These are phyloP conservation scores for Globisporangium polare DNA, from an alignment of 352 stramenopile genomes.

Conservation along the genomic window DNA sequence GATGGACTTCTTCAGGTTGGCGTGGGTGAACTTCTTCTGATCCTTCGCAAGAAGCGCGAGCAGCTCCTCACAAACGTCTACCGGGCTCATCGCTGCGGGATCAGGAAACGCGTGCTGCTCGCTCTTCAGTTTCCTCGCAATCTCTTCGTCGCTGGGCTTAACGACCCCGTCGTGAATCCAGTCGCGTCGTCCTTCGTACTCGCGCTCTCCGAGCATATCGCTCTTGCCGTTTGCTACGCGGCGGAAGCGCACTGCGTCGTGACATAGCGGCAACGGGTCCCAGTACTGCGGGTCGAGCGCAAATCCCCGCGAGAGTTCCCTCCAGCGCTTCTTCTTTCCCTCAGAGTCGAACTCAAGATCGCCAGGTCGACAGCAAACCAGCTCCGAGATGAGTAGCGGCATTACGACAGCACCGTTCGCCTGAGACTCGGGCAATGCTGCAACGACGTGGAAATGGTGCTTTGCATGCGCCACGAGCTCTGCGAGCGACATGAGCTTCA, in stretches of 20 bases:
- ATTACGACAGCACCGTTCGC: constrained; percentile 39
- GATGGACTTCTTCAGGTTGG: constrained; percentile 39
- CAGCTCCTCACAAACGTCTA: constrained; percentile 29
- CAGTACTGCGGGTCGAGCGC: constrained; percentile 53
- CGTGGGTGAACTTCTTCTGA: constrained; percentile 26
- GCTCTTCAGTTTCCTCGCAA: constrained; percentile 9
- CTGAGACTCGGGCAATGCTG: constrained; percentile 13
- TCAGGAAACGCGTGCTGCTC: constrained; percentile 33
- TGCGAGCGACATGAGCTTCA: constrained; percentile 29
- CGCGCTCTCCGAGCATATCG: constrained; percentile 21
- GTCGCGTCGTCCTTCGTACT: constrained; percentile 48
- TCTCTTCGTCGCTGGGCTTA: constrained; percentile 38
- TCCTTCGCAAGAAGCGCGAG: constrained; percentile 21
- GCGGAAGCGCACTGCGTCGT: constrained; percentile 47
- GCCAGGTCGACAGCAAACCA: constrained; percentile 25
- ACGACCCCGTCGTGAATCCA: constrained; percentile 44
- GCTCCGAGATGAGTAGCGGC: constrained; percentile 57
- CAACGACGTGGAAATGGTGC: constrained; percentile 36
- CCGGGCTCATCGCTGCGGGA: constrained; percentile 20
- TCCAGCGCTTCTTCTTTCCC: constrained; percentile 20
- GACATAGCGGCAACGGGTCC: constrained; percentile 47
- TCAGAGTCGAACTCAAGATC: constrained; percentile 14
- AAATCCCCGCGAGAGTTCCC: constrained; percentile 60
- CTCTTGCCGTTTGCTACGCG: constrained; percentile 28
- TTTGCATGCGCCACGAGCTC: constrained; percentile 31